Conservation (phyloP, 2,329 filamentous ascomycete species). For the Acrocalymma vagum region DNA sequence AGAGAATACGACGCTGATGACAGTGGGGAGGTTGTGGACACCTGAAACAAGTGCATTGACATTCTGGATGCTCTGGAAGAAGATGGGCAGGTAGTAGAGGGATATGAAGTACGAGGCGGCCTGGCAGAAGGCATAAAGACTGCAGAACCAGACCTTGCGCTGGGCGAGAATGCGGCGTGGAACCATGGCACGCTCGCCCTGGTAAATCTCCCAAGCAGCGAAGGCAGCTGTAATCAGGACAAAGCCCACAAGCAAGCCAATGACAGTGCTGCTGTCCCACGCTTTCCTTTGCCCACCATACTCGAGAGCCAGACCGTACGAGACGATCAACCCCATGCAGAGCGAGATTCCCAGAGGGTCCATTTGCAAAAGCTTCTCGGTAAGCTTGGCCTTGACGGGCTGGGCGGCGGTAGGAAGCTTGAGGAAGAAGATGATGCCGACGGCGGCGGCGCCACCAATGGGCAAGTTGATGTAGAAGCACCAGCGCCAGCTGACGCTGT, state of each 20-base stretch:
- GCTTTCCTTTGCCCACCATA: constrained; percentile 45
- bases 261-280: constrained; percentile 44
- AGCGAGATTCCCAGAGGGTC: constrained; percentile 53
- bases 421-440: constrained; percentile 42
- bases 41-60: constrained; percentile 46
- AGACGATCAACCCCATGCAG: constrained; percentile 48
- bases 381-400: constrained; percentile 18
- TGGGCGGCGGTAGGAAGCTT: constrained; percentile 10
- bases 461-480: constrained; percentile 42
- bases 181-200: constrained; percentile 51
- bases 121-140: constrained; percentile 46
- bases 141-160: constrained; percentile 42
- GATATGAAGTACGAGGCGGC: constrained; percentile 43
- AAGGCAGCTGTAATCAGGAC: constrained; percentile 42
- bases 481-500: constrained; percentile 39
- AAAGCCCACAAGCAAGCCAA: constrained; percentile 52
- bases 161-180: constrained; percentile 47
- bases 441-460: constrained; percentile 45
- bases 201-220: constrained; percentile 42
- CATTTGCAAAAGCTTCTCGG: constrained; percentile 52
- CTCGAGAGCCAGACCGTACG: constrained; percentile 56
- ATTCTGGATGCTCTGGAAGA: constrained; percentile 54
- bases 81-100: constrained; percentile 58
- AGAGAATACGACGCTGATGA: constrained; percentile 39
- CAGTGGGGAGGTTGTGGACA: constrained; percentile 52